Conservation (phyloP, 2,329 filamentous ascomycete genomes). For the Aspergillus transmontanensis region DNA sequence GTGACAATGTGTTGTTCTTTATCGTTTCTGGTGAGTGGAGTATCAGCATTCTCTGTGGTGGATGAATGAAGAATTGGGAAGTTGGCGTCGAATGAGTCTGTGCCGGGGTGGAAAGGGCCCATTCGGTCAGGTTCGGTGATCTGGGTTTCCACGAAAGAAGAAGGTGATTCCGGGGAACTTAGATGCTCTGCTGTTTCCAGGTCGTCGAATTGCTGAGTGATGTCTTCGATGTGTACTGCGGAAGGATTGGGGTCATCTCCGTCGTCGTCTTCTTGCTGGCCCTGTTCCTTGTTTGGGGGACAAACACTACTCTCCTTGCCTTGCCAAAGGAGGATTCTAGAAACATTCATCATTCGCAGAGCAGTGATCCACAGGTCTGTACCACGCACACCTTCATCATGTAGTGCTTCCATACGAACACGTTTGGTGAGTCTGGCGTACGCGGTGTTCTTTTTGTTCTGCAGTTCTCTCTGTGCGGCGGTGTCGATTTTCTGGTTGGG, state of each 20-base stretch:
- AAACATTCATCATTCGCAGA: constrained; percentile 30
- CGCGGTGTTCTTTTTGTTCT: constrained; percentile 26
- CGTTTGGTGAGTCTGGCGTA: constrained; percentile 31
- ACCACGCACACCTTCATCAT: constrained; percentile 24
- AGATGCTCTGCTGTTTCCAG: background rate
- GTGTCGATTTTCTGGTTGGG: constrained; percentile 8
- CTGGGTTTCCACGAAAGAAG: background rate
- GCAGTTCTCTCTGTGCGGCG: constrained; percentile 23
- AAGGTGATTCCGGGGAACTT: background rate
- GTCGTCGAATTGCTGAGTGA: background rate
- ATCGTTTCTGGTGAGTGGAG: background rate
- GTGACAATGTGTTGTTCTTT: background rate
- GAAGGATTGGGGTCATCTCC: background rate
- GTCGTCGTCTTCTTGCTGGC: background rate
- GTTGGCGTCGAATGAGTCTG: constrained; percentile 19
- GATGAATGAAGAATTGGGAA: constrained; percentile 24
- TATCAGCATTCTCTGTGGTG: background rate
- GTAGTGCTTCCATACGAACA: constrained; percentile 32
- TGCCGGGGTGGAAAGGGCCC: constrained; percentile 20
- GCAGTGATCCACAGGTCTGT: constrained; percentile 33
- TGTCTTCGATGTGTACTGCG: background rate
- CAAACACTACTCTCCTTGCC: constrained; percentile 22
- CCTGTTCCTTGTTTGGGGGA: background rate
- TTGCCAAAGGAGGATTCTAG: constrained; percentile 35
- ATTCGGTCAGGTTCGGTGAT: background rate